These are phyloP conservation scores for Pisolithus thermaeus DNA, from an alignment of 1,284 basidiomycete species.

Conservation along the genomic window DNA sequence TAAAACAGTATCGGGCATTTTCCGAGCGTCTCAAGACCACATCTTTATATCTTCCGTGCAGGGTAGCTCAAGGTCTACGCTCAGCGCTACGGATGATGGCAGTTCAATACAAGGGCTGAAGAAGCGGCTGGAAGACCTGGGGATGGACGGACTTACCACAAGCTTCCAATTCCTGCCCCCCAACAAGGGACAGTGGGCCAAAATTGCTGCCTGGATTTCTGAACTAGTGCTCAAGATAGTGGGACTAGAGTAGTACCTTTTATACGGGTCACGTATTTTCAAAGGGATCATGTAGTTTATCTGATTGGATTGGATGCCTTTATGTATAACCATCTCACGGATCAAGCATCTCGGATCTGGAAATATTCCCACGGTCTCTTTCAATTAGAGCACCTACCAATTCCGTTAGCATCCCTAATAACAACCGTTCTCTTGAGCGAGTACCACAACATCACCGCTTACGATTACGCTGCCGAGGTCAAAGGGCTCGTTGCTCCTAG, in stretches of 20 bases:
- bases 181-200: constrained; percentile 51
- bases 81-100: constrained; percentile 57
- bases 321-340: neutral
- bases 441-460: neutral
- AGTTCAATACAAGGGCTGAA: constrained; percentile 21
- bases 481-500: neutral
- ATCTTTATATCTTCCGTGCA: constrained; percentile 35
- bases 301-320: no score
- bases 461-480: neutral
- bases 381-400: neutral
- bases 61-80: constrained; percentile 55
- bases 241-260: constrained; percentile 28
- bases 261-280: neutral
- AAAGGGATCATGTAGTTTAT: constrained; percentile 16
- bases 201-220: constrained; percentile 71
- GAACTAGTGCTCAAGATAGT: constrained; percentile 56
- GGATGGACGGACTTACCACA: constrained; percentile 66
- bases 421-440: neutral
- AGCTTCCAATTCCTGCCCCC: constrained; percentile 63
- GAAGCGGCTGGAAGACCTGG: constrained; percentile 52
- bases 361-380: neutral
- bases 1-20: constrained; percentile 66
- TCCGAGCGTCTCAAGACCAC: constrained; percentile 61
- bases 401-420: neutral
- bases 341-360: neutral